These are phyloP conservation scores for Ormosia semicastrata DNA, from an alignment of 306 rosid species.

Conservation along the genomic window DNA sequence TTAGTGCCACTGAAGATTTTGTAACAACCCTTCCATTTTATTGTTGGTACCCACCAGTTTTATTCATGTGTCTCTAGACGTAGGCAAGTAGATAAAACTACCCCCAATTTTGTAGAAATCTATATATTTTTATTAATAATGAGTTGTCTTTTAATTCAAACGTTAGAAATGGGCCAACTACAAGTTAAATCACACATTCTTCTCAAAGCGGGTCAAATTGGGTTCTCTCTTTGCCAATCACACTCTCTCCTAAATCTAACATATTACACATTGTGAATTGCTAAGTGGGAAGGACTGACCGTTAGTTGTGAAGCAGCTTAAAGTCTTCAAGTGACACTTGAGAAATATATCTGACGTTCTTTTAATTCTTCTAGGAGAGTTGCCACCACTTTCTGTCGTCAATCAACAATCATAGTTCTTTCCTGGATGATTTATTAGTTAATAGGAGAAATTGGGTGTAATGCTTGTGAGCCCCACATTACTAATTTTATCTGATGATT, in stretches of 20 bases:
- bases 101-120: not conserved
- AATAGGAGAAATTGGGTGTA: too few relatives aligned
- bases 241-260: not conserved
- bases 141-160: not conserved
- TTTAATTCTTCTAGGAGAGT: not conserved
- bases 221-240: not conserved
- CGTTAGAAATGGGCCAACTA: not conserved
- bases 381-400: not conserved
- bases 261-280: not conserved
- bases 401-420: not conserved
- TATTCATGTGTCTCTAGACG: not conserved
- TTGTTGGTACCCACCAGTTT: not conserved
- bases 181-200: too few relatives aligned
- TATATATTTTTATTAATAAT: too few relatives aligned
- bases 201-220: too few relatives aligned
- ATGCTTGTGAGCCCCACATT: too few relatives aligned
- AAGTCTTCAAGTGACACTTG: not conserved
- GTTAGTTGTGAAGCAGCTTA: not conserved
- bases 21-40: slow-evolving; percentile 5
- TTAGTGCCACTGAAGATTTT: not conserved
- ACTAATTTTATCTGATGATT: too few relatives aligned
- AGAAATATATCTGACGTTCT: not conserved
- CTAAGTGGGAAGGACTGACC: not conserved
- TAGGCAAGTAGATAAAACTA: not conserved
- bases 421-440: too few relatives aligned